These are phyloP conservation scores for Arthrobotrys musiformis DNA, from an alignment of 2,329 filamentous ascomycete genomes.

Conservation along the genomic window DNA sequence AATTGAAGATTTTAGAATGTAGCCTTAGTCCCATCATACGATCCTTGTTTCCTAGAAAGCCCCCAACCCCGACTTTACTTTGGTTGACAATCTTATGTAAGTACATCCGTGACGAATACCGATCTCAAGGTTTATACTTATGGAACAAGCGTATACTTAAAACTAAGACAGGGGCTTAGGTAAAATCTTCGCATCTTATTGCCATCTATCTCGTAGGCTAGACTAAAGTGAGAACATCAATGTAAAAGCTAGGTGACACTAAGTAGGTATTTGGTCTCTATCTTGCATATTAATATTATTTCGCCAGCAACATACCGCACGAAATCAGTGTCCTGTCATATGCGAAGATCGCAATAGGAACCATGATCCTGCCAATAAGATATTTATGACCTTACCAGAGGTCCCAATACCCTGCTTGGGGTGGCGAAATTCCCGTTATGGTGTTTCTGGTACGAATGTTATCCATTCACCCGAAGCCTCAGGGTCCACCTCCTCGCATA, in stretches of 20 bases:
- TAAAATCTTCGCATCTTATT: background rate
- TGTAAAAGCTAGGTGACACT: background rate
- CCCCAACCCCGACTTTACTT: too few species aligned
- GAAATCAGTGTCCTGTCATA: background rate
- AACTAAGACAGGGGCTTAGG: background rate
- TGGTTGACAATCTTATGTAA: too few species aligned
- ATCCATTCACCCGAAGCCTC: background rate
- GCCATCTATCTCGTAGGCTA: background rate
- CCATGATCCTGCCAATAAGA: background rate
- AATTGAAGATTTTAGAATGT: too few species aligned
- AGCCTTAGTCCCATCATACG: too few species aligned
- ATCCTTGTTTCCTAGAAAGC: too few species aligned
- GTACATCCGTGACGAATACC: too few species aligned
- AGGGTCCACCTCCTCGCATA: background rate
- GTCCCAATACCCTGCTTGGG: background rate
- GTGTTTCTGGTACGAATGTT: background rate
- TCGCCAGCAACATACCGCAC: background rate
- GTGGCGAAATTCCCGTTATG: background rate
- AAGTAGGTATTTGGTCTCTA: background rate
- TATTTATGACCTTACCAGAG: background rate
- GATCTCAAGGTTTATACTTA: too few species aligned
- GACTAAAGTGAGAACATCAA: background rate
- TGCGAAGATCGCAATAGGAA: background rate
- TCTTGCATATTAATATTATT: background rate
- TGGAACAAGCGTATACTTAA: too few species aligned